Base-by-base conservation (phyloP, 139 green algal species). In the Chlamydomonas sp. region DNA sequence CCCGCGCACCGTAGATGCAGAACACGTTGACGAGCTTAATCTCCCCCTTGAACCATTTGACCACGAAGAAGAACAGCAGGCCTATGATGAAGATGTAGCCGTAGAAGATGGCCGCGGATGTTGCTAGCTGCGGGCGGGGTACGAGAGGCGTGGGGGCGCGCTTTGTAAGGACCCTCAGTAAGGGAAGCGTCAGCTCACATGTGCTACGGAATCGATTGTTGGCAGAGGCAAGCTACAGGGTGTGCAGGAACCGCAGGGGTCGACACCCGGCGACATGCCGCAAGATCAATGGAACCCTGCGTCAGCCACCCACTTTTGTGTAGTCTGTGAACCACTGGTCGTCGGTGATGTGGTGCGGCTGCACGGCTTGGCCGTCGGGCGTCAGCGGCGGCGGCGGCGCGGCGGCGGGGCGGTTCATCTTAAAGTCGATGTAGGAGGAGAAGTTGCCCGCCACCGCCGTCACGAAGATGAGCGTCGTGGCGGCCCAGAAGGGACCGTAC, bases 401-500 rank as follows among this genome's bases (percentile, higher is more conserved):
- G 77, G 77, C 93, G 16, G 2, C 16, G 63, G 6, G n/a, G 16
- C 20, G 14, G 66, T 77, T 60, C 66, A 88, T 87, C 64, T 77
- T 78, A 82, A 89, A 97, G 15, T 89, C 84, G 58, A 97, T 89
- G 90, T 96, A 98, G 83, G 84, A 85, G 31, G 91, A 92, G 14
- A 93, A 93, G 91, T 98, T 98, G 76, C 95, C 95, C 9, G 93
- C 92, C 20, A 95, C 95, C 7, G 95, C 95, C 57, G 91, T 95
- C 18, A 98, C 88, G 85, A 98, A 97, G n/a, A 98, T 91, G 64
- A 98, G 93, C 16, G 96, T 98, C 79, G 94, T 96, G 57, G 95
- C 94, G 1, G 97, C 90, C 96, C 96, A 98, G 89, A 98, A 98
- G 57, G 96, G 96, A 6, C 96, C 96, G 82, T 98, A 98, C 72